Conservation (phyloP, 768 basidiomycete species). For the Cyclocybe cylindracea region DNA sequence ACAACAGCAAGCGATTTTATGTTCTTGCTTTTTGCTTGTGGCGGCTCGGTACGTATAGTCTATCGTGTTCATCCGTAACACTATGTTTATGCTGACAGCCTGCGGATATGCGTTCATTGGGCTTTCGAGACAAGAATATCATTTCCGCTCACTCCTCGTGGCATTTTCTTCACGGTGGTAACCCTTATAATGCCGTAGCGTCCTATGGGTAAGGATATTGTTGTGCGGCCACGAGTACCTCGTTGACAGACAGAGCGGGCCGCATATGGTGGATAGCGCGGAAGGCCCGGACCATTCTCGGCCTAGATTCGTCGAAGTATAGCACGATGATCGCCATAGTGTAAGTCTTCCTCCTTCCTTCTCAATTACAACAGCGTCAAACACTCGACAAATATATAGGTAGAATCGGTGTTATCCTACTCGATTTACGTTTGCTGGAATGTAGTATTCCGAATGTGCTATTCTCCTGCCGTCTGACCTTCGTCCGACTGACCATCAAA, state of each 20-base stretch:
- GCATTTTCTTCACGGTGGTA: constrained; percentile 29
- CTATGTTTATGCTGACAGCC: constrained; percentile 10
- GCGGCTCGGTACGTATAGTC: constrained; percentile 21
- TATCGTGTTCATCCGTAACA: constrained; percentile 3
- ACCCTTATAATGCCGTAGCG: constrained; percentile 28
- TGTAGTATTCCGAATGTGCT: constrained; percentile 20
- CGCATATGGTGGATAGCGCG: constrained; percentile 33
- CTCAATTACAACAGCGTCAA: neutral
- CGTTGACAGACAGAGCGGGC: constrained; percentile 17
- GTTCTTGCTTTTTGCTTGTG: constrained; percentile 24
- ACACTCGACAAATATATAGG: constrained; percentile 23
- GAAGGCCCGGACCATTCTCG: constrained; percentile 23
- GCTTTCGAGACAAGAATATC: constrained; percentile 27
- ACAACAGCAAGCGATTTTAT: constrained; percentile 26
- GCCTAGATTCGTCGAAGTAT: constrained; percentile 23
- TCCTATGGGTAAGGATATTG: constrained; percentile 28
- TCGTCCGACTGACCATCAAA: constrained; percentile 2
- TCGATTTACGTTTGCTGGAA: constrained; percentile 28
- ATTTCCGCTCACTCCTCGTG: constrained; percentile 25
- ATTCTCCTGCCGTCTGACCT: neutral
- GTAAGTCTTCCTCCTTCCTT: constrained; percentile 16
- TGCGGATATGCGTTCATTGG: constrained; percentile 28
- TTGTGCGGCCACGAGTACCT: neutral
- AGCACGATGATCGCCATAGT: constrained; percentile 27
- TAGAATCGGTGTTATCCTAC: constrained; percentile 33